A percentile compares a stretch with the other conserved stretches of the same genome.
Evolutionary conservation across 371 early-diverging fungal species (phyloP).

Genomic region (Mucor lusitanicus): DNA sequence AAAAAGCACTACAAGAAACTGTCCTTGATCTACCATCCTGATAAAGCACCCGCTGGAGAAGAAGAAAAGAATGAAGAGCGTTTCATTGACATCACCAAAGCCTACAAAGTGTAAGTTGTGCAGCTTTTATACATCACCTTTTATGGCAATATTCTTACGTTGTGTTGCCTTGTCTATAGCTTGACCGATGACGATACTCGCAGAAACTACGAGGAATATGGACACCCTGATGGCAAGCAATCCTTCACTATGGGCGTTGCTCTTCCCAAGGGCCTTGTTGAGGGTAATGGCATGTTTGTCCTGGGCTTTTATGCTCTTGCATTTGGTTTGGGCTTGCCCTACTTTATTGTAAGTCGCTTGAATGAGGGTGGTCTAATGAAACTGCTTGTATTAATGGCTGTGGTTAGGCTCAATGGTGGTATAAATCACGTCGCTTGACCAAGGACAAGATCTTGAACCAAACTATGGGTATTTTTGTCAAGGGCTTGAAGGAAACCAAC

Average conservation of each 20-base stretch:
- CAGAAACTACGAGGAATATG: constrained; percentile 91
- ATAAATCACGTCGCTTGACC: constrained; percentile 82
- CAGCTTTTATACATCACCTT: background rate
- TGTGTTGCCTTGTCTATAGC: constrained; percentile 31
- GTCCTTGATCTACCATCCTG: constrained; percentile 82
- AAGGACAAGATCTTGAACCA: constrained; percentile 86
- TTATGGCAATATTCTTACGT: background rate
- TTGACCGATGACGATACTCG: constrained; percentile 91
- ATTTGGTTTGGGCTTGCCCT: constrained; percentile 90
- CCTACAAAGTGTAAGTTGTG: constrained; percentile 75
- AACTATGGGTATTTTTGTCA: constrained; percentile 91
- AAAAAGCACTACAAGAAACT: constrained; percentile 76
- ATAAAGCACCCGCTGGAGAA: constrained; percentile 72
- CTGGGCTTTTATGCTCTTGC: constrained; percentile 82
- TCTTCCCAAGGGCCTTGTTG: constrained; percentile 88
- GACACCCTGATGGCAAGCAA: constrained; percentile 95
- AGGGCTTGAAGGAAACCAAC: constrained; percentile 81
- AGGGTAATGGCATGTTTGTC: constrained; percentile 77
- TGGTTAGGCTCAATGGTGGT: constrained; percentile 89
- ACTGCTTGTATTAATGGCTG: background rate
- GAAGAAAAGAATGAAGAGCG: constrained; percentile 63
- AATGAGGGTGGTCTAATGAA: background rate
- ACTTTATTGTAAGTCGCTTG: constrained; percentile 63
- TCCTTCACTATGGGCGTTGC: constrained; percentile 94
- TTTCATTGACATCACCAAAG: constrained; percentile 85